A percentile compares a stretch with the other conserved stretches of the same genome.
phyloP scores from a whole-genome alignment of 1,139 yeast genomes.

The Zygosaccharomyces sapae region DNA sequence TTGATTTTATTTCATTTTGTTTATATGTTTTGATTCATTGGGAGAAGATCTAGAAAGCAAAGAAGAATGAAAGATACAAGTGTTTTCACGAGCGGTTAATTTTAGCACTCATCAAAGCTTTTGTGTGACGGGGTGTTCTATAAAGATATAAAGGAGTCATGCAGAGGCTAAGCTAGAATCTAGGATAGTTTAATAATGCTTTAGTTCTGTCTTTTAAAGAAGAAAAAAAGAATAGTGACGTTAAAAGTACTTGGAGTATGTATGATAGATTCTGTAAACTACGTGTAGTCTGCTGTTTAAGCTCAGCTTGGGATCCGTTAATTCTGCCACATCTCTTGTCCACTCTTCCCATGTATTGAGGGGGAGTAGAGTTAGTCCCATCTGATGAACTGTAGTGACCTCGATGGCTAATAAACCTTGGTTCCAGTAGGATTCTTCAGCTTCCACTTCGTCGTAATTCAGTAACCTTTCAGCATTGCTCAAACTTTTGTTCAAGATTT shows the following conservation, averaged over 20 bases:
- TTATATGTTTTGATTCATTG: no score
- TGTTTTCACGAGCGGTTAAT: no score
- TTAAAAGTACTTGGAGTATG: conserved; percentile 41
- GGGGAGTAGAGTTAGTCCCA: conserved; percentile 50
- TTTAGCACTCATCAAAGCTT: no score
- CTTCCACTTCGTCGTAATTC: conserved; percentile 27
- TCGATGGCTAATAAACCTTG: conserved; percentile 56
- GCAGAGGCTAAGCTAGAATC: no score
- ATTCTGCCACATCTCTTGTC: conserved; percentile 53
- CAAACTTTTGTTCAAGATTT: conserved; percentile 47
- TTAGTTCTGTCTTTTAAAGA: no score
- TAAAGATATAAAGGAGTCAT: no score
- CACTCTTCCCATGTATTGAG: conserved; percentile 46
- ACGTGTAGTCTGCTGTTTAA: conserved; percentile 42
- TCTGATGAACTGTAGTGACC: conserved; percentile 48
- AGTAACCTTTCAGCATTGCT: conserved; percentile 56
- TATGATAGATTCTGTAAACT: conserved; percentile 53
- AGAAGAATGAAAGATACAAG: no score
- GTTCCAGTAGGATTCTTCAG: conserved; percentile 30
- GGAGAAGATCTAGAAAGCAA: no score
- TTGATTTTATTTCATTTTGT: no score
- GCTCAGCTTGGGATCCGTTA: conserved; percentile 37
- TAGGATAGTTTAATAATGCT: no score
- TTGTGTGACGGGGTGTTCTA: no score
- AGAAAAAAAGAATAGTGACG: no score